phyloP scores from a whole-genome alignment of 495 filamentous ascomycete species.

The Aspergillus cavernicola region DNA sequence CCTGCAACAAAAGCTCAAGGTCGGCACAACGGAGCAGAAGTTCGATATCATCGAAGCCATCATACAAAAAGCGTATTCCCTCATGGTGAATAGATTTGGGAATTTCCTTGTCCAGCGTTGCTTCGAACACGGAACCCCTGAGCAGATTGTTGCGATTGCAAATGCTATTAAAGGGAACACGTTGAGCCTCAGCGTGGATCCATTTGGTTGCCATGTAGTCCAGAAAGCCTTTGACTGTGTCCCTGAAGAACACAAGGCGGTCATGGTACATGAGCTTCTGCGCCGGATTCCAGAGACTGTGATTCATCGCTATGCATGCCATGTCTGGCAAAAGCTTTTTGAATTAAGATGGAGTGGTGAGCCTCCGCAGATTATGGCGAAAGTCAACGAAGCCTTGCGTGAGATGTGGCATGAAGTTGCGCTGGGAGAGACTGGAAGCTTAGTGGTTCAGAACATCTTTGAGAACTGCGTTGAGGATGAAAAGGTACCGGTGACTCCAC shows the following conservation, averaged over 20 bases:
- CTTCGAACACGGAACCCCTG: constrained; percentile 94
- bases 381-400: constrained; percentile 89
- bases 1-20: constrained; percentile 97
- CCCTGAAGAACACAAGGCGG: constrained; percentile 93
- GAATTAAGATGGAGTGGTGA: constrained; percentile 93
- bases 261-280: constrained; percentile 96
- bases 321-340: constrained; percentile 99
- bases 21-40: constrained; percentile 92
- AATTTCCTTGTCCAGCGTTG: constrained; percentile 98
- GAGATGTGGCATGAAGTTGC: constrained; percentile 99
- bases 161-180: constrained; percentile 94
- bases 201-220: constrained; percentile 96
- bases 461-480: constrained; percentile 99
- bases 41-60: constrained; percentile 96
- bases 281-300: constrained; percentile 97
- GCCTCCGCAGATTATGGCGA: constrained; percentile 96
- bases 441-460: constrained; percentile 99
- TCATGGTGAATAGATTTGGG: constrained; percentile 96
- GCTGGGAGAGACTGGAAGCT: constrained; percentile 90
- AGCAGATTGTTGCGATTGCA: constrained; percentile 93
- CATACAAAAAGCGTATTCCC: constrained; percentile 87
- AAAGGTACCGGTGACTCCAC: constrained; percentile 60
- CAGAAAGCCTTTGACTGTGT: constrained; percentile 98
- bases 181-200: constrained; percentile 91
- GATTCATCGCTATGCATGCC: constrained; percentile 95